These are phyloP conservation scores for Xylaria sp. DNA, from an alignment of 2,329 filamentous ascomycete species.

Conservation along the genomic window DNA sequence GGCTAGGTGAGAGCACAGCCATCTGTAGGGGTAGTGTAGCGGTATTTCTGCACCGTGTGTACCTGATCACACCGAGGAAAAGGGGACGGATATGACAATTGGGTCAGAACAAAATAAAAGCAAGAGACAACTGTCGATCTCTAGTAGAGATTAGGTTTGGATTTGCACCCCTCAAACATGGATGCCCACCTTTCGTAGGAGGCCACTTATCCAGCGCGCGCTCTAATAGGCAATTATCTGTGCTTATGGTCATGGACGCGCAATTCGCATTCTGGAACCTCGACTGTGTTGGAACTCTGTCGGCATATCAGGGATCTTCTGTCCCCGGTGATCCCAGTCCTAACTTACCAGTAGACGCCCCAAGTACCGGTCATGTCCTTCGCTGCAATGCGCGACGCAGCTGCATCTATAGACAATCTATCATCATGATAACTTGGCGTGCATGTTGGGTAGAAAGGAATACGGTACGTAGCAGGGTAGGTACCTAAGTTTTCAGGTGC, in stretches of 20 bases:
- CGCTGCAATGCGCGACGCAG: slow-evolving; percentile 13
- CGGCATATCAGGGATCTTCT: slow-evolving; percentile 42
- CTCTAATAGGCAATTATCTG: slow-evolving; percentile 16
- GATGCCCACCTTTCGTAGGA: slow-evolving; percentile 19
- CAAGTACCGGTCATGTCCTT: background rate
- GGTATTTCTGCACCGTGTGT: slow-evolving; percentile 11
- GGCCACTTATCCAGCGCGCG: slow-evolving; percentile 18
- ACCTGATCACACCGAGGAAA: background rate
- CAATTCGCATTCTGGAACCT: slow-evolving; percentile 39
- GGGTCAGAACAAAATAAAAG: slow-evolving; percentile 23
- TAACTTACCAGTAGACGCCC: background rate
- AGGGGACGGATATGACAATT: slow-evolving; percentile 11
- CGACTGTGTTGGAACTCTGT: slow-evolving; percentile 44
- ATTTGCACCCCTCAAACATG: slow-evolving; percentile 35
- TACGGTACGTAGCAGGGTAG: background rate
- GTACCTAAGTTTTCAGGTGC: background rate
- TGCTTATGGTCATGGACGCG: slow-evolving; percentile 33
- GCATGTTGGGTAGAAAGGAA: background rate
- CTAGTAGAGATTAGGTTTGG: slow-evolving; percentile 23
- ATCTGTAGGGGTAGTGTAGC: background rate
- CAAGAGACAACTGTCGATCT: slow-evolving; percentile 27
- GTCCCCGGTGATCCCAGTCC: slow-evolving; percentile 20
- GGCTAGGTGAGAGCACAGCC: no score
- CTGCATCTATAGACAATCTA: background rate
- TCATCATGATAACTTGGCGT: background rate